Percentiles rank a stretch among this genome's conserved stretches.
Conservation (phyloP, 2,329 filamentous ascomycete species). For the Daldinia sp. region DNA sequence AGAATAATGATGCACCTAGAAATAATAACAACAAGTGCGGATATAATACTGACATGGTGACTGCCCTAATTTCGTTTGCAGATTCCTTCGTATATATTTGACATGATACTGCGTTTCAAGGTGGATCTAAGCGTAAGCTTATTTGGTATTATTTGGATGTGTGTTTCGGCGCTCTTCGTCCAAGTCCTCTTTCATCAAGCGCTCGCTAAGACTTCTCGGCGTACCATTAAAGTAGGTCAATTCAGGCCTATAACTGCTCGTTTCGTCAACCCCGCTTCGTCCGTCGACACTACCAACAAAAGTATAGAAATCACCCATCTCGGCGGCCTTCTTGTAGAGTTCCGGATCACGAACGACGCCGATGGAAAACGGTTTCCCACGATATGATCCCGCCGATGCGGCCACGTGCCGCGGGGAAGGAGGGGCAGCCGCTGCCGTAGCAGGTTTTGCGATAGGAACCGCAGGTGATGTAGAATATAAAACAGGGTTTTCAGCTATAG, state of each 20-base stretch:
- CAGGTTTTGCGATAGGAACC: constrained; percentile 50
- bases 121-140: not conserved
- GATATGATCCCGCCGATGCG: constrained; percentile 62
- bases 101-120: not conserved
- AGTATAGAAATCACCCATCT: constrained; percentile 57
- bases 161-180: constrained; percentile 42
- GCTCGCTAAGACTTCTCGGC: constrained; percentile 58
- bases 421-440: constrained; percentile 45
- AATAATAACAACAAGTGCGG: constrained; percentile 15
- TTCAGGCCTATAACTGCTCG: constrained; percentile 55
- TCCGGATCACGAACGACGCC: constrained; percentile 59
- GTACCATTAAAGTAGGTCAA: constrained; percentile 52
- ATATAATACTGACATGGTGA: not conserved
- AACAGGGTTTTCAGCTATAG: constrained; percentile 35
- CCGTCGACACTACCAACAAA: constrained; percentile 64
- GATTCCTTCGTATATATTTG: not conserved
- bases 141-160: constrained; percentile 11
- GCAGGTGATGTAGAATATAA: constrained; percentile 56
- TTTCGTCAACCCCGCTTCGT: constrained; percentile 58
- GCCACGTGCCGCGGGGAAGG: constrained; percentile 48
- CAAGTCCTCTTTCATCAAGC: constrained; percentile 59
- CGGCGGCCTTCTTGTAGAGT: constrained; percentile 57
- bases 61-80: not conserved
- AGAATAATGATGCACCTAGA: constrained; percentile 14
- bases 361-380: constrained; percentile 61